Evolutionary conservation across 2,329 filamentous ascomycete species (phyloP), one percentile per base, ranked within the genome.

Genomic region (Colletotrichum chlorophyti): DNA sequence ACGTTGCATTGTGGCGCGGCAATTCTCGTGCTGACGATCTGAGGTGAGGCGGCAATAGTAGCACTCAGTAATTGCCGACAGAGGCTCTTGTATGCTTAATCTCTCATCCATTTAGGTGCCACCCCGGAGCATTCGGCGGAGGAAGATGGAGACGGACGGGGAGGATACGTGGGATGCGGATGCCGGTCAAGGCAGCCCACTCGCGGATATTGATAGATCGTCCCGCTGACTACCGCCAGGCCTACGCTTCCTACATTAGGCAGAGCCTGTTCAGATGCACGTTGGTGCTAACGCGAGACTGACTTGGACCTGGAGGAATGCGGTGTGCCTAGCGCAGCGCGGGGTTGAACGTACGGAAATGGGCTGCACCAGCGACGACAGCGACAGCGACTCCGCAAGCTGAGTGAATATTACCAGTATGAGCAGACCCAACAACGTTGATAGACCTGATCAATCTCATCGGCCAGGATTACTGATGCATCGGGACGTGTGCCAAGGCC

Each of bases 401-500:
- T 49, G 46, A 49, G 32, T 21, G 14, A 11, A 35, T 32, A 27
- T n/a, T n/a, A n/a, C n/a, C n/a, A n/a, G n/a, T n/a, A n/a, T n/a
- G n/a, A n/a, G n/a, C n/a, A n/a, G n/a, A n/a, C n/a, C n/a, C n/a
- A n/a, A n/a, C n/a, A n/a, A n/a, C n/a, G n/a, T n/a, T n/a, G n/a
- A n/a, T n/a, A n/a, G n/a, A n/a, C n/a, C n/a, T n/a, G n/a, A n/a
- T n/a, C n/a, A n/a, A n/a, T n/a, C n/a, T n/a, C n/a, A n/a, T n/a
- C n/a, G 42, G 34, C 27, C 41, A 49, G 37, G 15, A 29, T 55
- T n/a, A 29, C 50, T 49, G 29, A 55, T 59, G 55, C 43, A 38
- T 27, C 32, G 21, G 55, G 26, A 59, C 51, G 55, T 55, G 31
- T 55, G 51, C 51, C 55, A 49, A 55, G 55, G 31, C 38, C 26